phyloP scores from a whole-genome alignment of 129 eudicot genomes.

The Pittosporum tobira region DNA sequence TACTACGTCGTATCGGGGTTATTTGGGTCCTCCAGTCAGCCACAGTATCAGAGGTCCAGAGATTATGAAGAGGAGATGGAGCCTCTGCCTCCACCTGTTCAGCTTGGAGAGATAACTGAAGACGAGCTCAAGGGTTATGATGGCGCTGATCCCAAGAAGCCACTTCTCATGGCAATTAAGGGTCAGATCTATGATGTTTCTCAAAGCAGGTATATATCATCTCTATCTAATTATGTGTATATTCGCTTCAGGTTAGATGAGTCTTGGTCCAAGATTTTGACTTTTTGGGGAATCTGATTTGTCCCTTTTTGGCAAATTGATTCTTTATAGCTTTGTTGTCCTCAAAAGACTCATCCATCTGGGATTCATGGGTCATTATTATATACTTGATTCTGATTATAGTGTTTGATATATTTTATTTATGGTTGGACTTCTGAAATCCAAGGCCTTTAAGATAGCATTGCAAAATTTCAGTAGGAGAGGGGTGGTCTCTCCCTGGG shows the following conservation, averaged over 20 bases:
- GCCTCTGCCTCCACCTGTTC: conserved; percentile 66
- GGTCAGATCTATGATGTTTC: conserved; percentile 39
- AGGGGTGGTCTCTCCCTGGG: no score
- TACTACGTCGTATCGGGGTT: conserved; percentile 32
- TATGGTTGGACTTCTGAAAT: no score
- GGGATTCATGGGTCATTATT: no score
- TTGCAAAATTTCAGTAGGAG: no score
- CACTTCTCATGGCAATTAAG: conserved; percentile 62
- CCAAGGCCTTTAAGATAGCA: no score
- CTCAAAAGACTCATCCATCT: no score
- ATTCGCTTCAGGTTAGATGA: not conserved
- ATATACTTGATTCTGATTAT: no score
- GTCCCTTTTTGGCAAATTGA: not conserved
- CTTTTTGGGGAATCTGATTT: not conserved
- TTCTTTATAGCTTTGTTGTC: not conserved
- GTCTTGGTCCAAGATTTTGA: not conserved
- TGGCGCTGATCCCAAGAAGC: conserved; percentile 45
- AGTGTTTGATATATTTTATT: no score
- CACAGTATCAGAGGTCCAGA: conserved; percentile 7
- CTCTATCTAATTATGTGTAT: not conserved
- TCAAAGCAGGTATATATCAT: conserved; percentile 5
- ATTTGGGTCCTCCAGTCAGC: conserved; percentile 26
- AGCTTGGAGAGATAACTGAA: conserved; percentile 46
- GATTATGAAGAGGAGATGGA: conserved; percentile 24
- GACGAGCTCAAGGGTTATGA: conserved; percentile 45